Evolutionary conservation across 495 filamentous ascomycete species (phyloP).

Genomic region (Penicillium desertorum): DNA sequence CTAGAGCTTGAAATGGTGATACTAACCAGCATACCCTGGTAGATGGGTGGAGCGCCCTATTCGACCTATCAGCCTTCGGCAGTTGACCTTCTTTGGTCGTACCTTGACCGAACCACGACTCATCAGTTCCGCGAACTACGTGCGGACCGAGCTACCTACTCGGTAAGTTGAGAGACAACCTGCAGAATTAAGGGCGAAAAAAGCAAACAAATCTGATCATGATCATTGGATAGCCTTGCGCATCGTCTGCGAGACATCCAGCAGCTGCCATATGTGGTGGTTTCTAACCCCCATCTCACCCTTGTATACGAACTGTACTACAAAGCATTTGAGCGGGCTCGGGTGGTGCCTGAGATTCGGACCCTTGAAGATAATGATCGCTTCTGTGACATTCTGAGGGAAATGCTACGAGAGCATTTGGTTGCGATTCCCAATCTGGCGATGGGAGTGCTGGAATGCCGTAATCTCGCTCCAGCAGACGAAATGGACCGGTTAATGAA

Average conservation of each 20-base stretch:
- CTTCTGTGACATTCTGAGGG: conserved; percentile 77
- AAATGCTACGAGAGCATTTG: conserved; percentile 81
- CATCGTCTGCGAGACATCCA: conserved; percentile 98
- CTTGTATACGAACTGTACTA: conserved; percentile 97
- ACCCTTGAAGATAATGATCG: conserved; percentile 86
- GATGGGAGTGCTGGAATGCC: conserved; percentile 89
- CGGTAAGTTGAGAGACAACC: conserved; percentile 49
- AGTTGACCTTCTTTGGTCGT: conserved; percentile 91
- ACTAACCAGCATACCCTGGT: background rate
- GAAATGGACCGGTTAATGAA: conserved; percentile 95
- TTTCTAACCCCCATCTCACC: conserved; percentile 90
- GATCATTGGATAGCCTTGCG: conserved; percentile 60
- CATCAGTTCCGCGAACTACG: conserved; percentile 94
- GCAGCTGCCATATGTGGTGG: conserved; percentile 90
- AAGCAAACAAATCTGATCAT: background rate
- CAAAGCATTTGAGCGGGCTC: conserved; percentile 86
- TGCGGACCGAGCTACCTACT: conserved; percentile 91
- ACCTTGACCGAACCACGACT: conserved; percentile 87
- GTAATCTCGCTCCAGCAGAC: conserved; percentile 70
- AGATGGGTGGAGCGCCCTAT: conserved; percentile 88
- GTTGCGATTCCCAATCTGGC: conserved; percentile 91
- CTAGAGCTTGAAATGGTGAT: conserved; percentile 8
- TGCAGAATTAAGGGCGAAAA: background rate
- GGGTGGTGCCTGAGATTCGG: conserved; percentile 78
- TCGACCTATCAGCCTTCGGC: conserved; percentile 81